A percentile compares a stretch with the other conserved stretches of the same genome.
Evolutionary conservation across 2,329 filamentous ascomycete genomes (phyloP).

Genomic region (Didymella lethalis): DNA sequence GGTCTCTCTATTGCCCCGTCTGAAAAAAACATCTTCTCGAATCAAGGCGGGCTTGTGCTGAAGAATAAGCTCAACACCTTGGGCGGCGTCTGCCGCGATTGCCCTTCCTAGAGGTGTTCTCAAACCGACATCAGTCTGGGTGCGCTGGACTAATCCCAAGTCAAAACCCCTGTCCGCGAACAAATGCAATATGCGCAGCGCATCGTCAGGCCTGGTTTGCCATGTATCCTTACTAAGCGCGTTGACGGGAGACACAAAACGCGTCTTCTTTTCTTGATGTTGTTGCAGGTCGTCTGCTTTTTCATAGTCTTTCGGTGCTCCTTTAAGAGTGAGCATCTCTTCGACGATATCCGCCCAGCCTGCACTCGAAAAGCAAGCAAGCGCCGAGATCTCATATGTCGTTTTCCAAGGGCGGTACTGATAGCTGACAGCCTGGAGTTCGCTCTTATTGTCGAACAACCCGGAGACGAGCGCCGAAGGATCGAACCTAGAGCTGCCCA

Average conservation of each 20-base stretch:
- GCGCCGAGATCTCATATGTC: slow-evolving; percentile 28
- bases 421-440: slow-evolving; percentile 24
- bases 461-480: slow-evolving; percentile 24
- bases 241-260: slow-evolving; percentile 26
- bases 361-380: slow-evolving; percentile 27
- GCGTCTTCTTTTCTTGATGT: slow-evolving; percentile 29
- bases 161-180: slow-evolving; percentile 27
- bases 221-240: slow-evolving; percentile 33
- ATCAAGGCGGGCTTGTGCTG: slow-evolving; percentile 25
- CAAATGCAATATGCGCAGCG: slow-evolving; percentile 29
- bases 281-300: slow-evolving; percentile 29
- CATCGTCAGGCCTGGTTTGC: slow-evolving; percentile 30
- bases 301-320: slow-evolving; percentile 23
- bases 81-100: slow-evolving; percentile 28
- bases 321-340: slow-evolving; percentile 26
- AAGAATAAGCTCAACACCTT: slow-evolving; percentile 30
- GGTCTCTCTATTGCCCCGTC: slow-evolving; percentile 27
- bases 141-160: slow-evolving; percentile 24
- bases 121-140: slow-evolving; percentile 24
- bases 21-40: slow-evolving; percentile 28
- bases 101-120: slow-evolving; percentile 28
- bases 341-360: slow-evolving; percentile 34
- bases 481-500: slow-evolving; percentile 26
- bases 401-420: slow-evolving; percentile 29
- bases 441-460: slow-evolving; percentile 31